Percentiles rank a stretch among this genome's conserved stretches.
phyloP scores from a whole-genome alignment of 2,329 filamentous ascomycete genomes.

The Trichocomaceae sp. region DNA sequence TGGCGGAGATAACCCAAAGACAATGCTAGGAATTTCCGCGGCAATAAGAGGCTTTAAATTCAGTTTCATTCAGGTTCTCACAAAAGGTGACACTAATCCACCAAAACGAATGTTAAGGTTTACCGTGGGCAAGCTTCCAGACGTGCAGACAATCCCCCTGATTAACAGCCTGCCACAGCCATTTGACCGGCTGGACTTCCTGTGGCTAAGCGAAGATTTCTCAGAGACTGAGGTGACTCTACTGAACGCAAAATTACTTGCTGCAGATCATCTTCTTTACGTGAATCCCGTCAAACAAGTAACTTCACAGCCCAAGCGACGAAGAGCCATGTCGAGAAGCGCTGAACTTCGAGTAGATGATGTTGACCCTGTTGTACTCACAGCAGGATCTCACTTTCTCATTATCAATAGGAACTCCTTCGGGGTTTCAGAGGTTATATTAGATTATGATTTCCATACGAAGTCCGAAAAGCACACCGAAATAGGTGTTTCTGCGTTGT shows the following conservation, averaged over 20 bases:
- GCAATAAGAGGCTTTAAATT: too few species aligned
- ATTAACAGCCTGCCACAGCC: conserved; percentile 12
- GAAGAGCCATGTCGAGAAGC: too few species aligned
- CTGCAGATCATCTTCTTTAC: too few species aligned
- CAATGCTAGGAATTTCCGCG: too few species aligned
- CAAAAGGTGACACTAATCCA: background rate
- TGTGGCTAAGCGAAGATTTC: conserved; percentile 3
- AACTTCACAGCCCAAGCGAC: too few species aligned
- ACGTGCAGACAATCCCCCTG: background rate
- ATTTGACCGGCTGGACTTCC: conserved; percentile 14
- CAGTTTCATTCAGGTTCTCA: background rate
- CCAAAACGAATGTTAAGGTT: background rate
- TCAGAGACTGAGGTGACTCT: background rate
- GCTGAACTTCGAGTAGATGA: too few species aligned
- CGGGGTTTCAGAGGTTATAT: background rate
- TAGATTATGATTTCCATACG: too few species aligned
- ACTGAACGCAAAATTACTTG: too few species aligned
- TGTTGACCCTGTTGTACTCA: background rate
- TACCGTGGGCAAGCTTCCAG: background rate
- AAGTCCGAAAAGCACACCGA: too few species aligned
- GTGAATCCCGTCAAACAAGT: too few species aligned
- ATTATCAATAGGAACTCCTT: background rate
- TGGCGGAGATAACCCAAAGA: too few species aligned
- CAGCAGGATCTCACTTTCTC: background rate
- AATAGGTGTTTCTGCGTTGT: too few species aligned